Evolutionary conservation across 2,329 filamentous ascomycete genomes (phyloP).

Genomic region (Alternaria sp.): DNA sequence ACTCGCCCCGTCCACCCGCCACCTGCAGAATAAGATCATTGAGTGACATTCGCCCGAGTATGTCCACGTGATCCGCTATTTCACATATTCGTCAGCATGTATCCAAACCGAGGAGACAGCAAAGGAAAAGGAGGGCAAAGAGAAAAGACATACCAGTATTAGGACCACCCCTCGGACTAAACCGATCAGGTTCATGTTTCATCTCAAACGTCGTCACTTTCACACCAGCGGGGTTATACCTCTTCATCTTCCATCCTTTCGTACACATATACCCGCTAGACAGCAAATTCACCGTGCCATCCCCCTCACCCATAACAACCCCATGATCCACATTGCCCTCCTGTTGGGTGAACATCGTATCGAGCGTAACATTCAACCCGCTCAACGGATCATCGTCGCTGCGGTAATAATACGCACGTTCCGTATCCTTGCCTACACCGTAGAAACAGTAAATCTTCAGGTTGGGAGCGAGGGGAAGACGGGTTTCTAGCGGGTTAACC

Average conservation of each 20-base stretch:
- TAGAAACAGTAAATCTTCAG: slow-evolving; percentile 99
- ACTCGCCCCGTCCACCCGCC: slow-evolving; percentile 81
- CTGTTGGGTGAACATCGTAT: slow-evolving; percentile 54
- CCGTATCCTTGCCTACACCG: slow-evolving; percentile 90
- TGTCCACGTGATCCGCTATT: slow-evolving; percentile 90
- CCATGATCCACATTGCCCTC: slow-evolving; percentile 72
- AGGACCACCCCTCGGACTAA: slow-evolving; percentile 77
- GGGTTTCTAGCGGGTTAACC: slow-evolving; percentile 92
- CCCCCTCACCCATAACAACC: slow-evolving; percentile 93
- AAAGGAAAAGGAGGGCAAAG: too few species aligned
- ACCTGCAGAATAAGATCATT: slow-evolving; percentile 91
- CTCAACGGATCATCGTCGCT: slow-evolving; percentile 70
- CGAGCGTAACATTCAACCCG: slow-evolving; percentile 68
- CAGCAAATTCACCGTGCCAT: slow-evolving; percentile 93
- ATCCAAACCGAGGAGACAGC: too few species aligned
- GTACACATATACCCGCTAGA: slow-evolving; percentile 96
- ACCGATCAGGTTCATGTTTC: slow-evolving; percentile 93
- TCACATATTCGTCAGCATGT: background rate
- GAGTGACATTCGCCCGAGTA: slow-evolving; percentile 83
- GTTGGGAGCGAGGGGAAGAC: slow-evolving; percentile 83
- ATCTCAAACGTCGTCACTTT: slow-evolving; percentile 91
- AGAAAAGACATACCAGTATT: slow-evolving; percentile 65
- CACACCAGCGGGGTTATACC: slow-evolving; percentile 87
- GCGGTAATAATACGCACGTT: slow-evolving; percentile 91
- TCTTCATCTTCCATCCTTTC: slow-evolving; percentile 89